Evolutionary conservation across 164 flowering plant species (phyloP), one percentile per base, ranked within the genome.

Genomic region (Chimonanthus salicifolius): DNA sequence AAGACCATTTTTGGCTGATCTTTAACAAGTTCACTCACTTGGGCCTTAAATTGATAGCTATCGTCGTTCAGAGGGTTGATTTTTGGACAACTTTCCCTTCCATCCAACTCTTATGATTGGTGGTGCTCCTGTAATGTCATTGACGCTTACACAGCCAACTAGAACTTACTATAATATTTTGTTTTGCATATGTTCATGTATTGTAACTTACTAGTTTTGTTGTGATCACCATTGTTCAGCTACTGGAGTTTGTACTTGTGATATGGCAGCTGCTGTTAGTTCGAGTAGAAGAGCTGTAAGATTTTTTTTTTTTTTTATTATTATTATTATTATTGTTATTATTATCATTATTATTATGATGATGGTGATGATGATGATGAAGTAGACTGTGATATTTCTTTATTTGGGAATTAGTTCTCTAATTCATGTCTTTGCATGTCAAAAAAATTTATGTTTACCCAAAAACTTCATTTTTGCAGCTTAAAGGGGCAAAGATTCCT

Each of bases 251-350:
- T 83, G 48, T 77, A 58, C 81, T 69, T 75, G 78, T 80, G 88
- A 88, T 66, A 79, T 72, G 60, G 93, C 97, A 64, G 85, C 72
- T 74, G 97, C 96, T 77, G 97, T 82, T 74, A 88, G 92, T 86
- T 89, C 98, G 18, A 93, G 98, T 72, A 88, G 92, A 86, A 87
- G 98, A 89, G 98, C 97, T 79, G 97, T 91, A 83, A 85, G 94
- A 72, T 63, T 45, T 69, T 45, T 69, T 71, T n/a, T n/a, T n/a
- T n/a, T n/a, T n/a, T n/a, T n/a, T 20, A 20, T 20, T 20, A 20
- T 20, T 20, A 20, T 20, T 64, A 50, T 15, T 75, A 47, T 54
- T 46, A 48, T 58, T 47, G 48, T 33, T 33, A 33, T 33, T 33
- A 33, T 33, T 33, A 33, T 33, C 2, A 33, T 33, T 33, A 33